phyloP scores from a whole-genome alignment of 176 grass and related monocot species.

The Typha latifolia region DNA sequence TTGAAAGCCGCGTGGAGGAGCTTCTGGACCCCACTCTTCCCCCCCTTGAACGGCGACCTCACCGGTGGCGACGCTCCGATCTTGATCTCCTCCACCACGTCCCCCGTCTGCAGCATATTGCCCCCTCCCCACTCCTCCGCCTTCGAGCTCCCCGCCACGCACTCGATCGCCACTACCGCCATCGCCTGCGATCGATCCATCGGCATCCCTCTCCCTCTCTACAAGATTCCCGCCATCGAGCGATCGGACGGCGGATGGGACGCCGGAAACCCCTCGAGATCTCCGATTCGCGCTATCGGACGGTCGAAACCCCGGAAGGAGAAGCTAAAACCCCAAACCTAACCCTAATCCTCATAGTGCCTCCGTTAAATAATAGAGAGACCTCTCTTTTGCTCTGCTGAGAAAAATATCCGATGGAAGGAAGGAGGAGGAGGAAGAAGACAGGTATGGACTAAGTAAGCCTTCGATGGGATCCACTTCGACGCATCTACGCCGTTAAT shows the following conservation, averaged over 20 bases:
- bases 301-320: too few species aligned
- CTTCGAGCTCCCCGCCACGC: constrained; percentile 89
- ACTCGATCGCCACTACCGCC: constrained; percentile 75
- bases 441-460: neutral
- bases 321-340: neutral
- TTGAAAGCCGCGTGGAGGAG: constrained; percentile 36
- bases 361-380: neutral
- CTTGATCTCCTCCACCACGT: constrained; percentile 81
- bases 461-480: neutral
- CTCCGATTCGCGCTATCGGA: too few species aligned
- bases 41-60: constrained; percentile 34
- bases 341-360: neutral
- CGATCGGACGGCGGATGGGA: too few species aligned
- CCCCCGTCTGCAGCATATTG: constrained; percentile 70
- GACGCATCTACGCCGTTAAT: neutral
- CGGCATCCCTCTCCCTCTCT: neutral
- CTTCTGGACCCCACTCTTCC: constrained; percentile 32
- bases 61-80: constrained; percentile 30
- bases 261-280: too few species aligned
- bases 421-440: neutral
- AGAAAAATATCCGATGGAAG: constrained; percentile 1
- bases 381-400: neutral
- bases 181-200: constrained; percentile 19
- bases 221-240: neutral
- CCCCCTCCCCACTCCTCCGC: constrained; percentile 95